A percentile compares a stretch with the other conserved stretches of the same genome.
phyloP scores from a whole-genome alignment of 768 basidiomycete species.

The Cyclocybe aegerita region DNA sequence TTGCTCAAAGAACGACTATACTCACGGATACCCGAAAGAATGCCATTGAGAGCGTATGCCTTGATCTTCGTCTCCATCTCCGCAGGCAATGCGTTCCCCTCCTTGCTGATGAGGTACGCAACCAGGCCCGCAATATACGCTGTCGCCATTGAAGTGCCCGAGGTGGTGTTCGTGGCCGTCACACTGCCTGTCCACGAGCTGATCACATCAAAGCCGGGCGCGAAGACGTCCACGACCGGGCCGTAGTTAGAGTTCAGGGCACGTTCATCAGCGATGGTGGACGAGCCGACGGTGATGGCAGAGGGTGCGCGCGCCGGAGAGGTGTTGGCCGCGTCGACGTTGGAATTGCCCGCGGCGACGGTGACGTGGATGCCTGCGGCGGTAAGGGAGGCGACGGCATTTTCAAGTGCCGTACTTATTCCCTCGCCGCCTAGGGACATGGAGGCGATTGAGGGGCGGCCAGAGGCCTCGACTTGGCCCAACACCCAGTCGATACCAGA shows the following conservation, averaged over 20 bases:
- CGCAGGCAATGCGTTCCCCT: conserved; percentile 29
- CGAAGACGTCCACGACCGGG: conserved; percentile 31
- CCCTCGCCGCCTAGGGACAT: conserved; percentile 29
- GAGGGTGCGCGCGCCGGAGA: conserved; percentile 30
- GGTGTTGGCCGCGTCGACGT: conserved; percentile 22
- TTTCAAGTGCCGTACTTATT: conserved; percentile 23
- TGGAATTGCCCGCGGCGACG: conserved; percentile 30
- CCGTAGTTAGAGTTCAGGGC: conserved; percentile 36
- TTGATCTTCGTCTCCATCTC: conserved; percentile 22
- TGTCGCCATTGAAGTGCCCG: conserved; percentile 31
- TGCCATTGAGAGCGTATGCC: conserved; percentile 20
- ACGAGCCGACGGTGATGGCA: conserved; percentile 35
- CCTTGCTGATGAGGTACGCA: conserved; percentile 28
- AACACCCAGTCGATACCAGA: conserved; percentile 27
- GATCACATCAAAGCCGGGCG: conserved; percentile 31
- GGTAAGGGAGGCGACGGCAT: conserved; percentile 20
- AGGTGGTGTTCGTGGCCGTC: conserved; percentile 25
- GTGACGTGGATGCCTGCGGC: conserved; percentile 21
- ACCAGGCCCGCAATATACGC: conserved; percentile 37
- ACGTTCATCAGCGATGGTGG: conserved; percentile 26
- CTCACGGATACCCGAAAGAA: conserved; percentile 26
- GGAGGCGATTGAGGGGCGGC: conserved; percentile 24
- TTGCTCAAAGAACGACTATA: too few relatives aligned
- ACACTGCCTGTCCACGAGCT: conserved; percentile 24
- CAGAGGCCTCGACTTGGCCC: conserved; percentile 8